Evolutionary conservation across 2,329 filamentous ascomycete genomes (phyloP).

Genomic region (Shiraia bambusicola): DNA sequence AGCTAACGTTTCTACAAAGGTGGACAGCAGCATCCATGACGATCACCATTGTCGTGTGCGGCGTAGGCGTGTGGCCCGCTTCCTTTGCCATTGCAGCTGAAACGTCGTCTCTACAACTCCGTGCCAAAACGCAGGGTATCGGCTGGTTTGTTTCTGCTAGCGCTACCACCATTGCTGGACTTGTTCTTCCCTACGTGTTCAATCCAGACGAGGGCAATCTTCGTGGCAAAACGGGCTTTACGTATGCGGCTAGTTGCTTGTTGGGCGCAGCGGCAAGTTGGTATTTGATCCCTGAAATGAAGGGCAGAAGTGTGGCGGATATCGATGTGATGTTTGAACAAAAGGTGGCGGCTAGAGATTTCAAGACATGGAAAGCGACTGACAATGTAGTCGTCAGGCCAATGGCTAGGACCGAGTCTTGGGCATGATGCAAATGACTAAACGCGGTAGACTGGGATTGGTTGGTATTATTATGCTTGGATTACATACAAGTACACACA

Average conservation of each 20-base stretch:
- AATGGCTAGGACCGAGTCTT: neutral
- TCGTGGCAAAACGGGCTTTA: slow-evolving; percentile 46
- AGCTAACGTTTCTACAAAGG: slow-evolving; percentile 27
- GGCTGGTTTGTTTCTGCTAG: slow-evolving; percentile 48
- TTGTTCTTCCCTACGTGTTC: slow-evolving; percentile 56
- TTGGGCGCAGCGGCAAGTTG: slow-evolving; percentile 45
- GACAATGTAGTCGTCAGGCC: neutral
- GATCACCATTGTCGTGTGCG: slow-evolving; percentile 47
- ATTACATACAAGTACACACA: too few relatives aligned
- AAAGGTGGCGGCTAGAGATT: slow-evolving; percentile 16
- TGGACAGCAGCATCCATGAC: slow-evolving; percentile 47
- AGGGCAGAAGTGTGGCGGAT: slow-evolving; percentile 50
- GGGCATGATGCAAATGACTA: neutral
- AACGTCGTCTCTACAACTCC: slow-evolving; percentile 48
- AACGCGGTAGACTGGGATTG: too few relatives aligned
- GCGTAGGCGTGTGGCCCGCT: slow-evolving; percentile 49
- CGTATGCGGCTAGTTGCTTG: slow-evolving; percentile 42
- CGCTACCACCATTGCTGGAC: slow-evolving; percentile 47
- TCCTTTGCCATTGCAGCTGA: slow-evolving; percentile 49
- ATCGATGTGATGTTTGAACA: slow-evolving; percentile 49
- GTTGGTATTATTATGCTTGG: too few relatives aligned
- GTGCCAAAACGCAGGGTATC: slow-evolving; percentile 49
- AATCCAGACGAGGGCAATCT: slow-evolving; percentile 50
- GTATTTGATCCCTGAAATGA: slow-evolving; percentile 56
- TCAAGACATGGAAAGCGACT: slow-evolving; percentile 17